Evolutionary conservation across 2,329 filamentous ascomycete species (phyloP).

Genomic region (Colletotrichum theobromicola): DNA sequence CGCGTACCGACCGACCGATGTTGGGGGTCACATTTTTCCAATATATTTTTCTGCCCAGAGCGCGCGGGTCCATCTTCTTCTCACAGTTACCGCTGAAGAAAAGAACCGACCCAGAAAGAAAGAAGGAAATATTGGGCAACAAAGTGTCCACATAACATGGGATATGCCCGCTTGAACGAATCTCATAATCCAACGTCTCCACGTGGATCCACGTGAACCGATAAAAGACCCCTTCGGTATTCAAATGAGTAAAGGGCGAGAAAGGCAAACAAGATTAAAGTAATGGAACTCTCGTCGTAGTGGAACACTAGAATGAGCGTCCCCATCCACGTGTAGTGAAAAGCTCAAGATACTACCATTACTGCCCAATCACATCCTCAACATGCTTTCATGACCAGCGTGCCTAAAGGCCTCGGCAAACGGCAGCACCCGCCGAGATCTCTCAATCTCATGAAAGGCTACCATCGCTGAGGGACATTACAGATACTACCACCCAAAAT

Average conservation of each 20-base stretch:
- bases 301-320: neutral
- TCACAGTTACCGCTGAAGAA: neutral
- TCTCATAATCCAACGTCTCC: neutral
- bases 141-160: neutral
- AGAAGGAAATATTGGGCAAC: neutral
- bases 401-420: neutral
- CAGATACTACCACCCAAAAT: neutral
- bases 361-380: neutral
- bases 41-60: neutral
- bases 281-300: neutral
- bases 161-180: neutral
- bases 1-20: neutral
- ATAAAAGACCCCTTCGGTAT: neutral
- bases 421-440: neutral
- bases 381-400: neutral
- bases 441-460: neutral
- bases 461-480: neutral
- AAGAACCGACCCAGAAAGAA: neutral
- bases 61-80: neutral
- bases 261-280: neutral
- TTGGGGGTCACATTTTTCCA: neutral
- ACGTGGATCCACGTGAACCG: slow-evolving; percentile 6
- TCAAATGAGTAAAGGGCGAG: neutral
- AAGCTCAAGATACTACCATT: neutral
- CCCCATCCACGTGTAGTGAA: neutral